These are phyloP conservation scores for Penicillium atrosanguineum DNA, from an alignment of 495 filamentous ascomycete genomes.

Conservation along the genomic window DNA sequence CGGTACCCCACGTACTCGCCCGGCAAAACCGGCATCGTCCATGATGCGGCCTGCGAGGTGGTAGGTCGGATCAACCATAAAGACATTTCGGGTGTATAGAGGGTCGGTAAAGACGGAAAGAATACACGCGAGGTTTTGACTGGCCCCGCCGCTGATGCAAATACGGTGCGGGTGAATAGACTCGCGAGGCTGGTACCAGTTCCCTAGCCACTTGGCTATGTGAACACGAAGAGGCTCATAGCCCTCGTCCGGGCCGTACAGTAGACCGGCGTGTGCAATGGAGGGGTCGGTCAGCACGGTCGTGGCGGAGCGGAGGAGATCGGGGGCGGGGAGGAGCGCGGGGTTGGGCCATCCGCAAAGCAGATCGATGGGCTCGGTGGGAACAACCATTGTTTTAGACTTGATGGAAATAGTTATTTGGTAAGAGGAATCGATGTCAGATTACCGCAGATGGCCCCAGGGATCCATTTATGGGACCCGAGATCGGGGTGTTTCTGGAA, in stretches of 20 bases:
- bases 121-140: constrained; percentile 69
- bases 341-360: constrained; percentile 71
- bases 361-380: constrained; percentile 56
- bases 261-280: constrained; percentile 56
- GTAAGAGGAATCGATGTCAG: constrained; percentile 6
- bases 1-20: constrained; percentile 59
- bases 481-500: constrained; percentile 10
- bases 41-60: constrained; percentile 76
- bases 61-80: constrained; percentile 79
- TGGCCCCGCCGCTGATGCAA: constrained; percentile 78
- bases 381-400: constrained; percentile 3
- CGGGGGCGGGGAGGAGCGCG: constrained; percentile 60
- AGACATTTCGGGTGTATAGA: constrained; percentile 68
- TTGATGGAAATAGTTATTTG: background rate
- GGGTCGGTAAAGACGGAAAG: constrained; percentile 78
- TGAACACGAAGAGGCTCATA: constrained; percentile 61
- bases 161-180: constrained; percentile 57
- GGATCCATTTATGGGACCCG: constrained; percentile 3
- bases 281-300: constrained; percentile 55
- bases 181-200: constrained; percentile 52
- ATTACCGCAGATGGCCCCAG: background rate
- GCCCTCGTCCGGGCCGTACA: constrained; percentile 78
- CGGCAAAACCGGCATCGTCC: constrained; percentile 68
- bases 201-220: constrained; percentile 66
- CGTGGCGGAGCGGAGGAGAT: constrained; percentile 54